phyloP scores from a whole-genome alignment of 306 rosid species.

The Parietaria judaica region DNA sequence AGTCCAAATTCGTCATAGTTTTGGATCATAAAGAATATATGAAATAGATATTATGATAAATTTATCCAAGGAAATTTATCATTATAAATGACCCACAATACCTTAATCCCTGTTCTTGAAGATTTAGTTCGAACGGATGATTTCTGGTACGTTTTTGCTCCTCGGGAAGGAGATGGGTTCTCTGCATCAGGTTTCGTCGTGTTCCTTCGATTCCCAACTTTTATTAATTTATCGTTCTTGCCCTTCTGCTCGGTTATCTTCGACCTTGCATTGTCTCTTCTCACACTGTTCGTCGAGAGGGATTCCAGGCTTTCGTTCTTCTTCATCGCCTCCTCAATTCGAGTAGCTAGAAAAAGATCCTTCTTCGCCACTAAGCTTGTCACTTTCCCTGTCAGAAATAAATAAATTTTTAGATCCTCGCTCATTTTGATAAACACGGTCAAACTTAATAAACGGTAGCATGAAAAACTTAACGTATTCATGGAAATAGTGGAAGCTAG shows the following conservation, averaged over 20 bases:
- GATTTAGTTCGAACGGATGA: constrained; percentile 21
- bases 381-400: constrained; percentile 64
- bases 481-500: too few relatives aligned
- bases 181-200: constrained; percentile 19
- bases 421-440: neutral
- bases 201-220: constrained; percentile 33
- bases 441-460: too few relatives aligned
- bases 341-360: constrained; percentile 49
- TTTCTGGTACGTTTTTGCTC: constrained; percentile 20
- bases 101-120: constrained; percentile 24
- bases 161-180: constrained; percentile 21
- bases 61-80: too few relatives aligned
- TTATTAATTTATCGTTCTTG: constrained; percentile 29
- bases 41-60: too few relatives aligned
- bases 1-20: too few relatives aligned
- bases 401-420: constrained; percentile 1
- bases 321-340: constrained; percentile 85
- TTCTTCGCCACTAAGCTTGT: constrained; percentile 79
- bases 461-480: too few relatives aligned
- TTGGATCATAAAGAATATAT: too few relatives aligned
- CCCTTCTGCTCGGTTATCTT: constrained; percentile 51
- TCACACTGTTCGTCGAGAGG: constrained; percentile 52
- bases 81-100: too few relatives aligned
- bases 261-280: constrained; percentile 54
- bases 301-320: constrained; percentile 90